Conservation (phyloP, 495 filamentous ascomycete species). For the Pyronema domesticum region DNA sequence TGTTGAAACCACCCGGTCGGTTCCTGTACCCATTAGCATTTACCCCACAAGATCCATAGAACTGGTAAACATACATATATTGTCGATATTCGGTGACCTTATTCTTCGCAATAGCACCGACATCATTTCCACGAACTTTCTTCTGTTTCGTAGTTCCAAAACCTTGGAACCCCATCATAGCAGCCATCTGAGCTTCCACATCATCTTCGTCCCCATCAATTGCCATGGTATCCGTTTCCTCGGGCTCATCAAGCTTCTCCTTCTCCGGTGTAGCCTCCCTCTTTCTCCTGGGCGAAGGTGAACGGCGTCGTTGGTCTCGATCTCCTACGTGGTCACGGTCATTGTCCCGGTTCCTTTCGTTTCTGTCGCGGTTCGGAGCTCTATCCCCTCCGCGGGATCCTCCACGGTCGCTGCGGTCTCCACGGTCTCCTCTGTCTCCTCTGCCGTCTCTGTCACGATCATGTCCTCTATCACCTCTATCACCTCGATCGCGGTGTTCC, state of each 20-base stretch:
- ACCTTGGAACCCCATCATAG: conserved; percentile 69
- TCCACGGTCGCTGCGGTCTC: conserved; percentile 14
- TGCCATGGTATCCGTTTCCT: background rate
- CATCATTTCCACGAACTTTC: conserved; percentile 78
- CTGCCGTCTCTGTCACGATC: background rate
- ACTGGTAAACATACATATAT: conserved; percentile 48
- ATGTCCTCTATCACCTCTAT: conserved; percentile 15
- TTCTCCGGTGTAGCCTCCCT: conserved; percentile 27
- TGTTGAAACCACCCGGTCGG: conserved; percentile 85
- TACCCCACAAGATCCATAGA: background rate
- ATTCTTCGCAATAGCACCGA: conserved; percentile 72
- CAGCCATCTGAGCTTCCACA: conserved; percentile 53
- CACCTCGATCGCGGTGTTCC: conserved; percentile 1
- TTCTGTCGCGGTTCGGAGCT: conserved; percentile 10
- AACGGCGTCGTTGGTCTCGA: conserved; percentile 2
- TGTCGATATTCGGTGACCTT: conserved; percentile 92
- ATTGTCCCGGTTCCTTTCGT: background rate
- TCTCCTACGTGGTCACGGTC: background rate
- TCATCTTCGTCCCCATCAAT: conserved; percentile 42
- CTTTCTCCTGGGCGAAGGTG: conserved; percentile 20
- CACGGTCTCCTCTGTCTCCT: conserved; percentile 12
- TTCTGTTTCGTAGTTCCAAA: conserved; percentile 81
- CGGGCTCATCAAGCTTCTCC: conserved; percentile 19
- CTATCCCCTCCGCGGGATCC: conserved; percentile 27
- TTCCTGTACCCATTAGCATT: conserved; percentile 31